These are phyloP conservation scores for Cucurbita argyrosperma DNA, from an alignment of 306 rosid genomes.

Conservation along the genomic window DNA sequence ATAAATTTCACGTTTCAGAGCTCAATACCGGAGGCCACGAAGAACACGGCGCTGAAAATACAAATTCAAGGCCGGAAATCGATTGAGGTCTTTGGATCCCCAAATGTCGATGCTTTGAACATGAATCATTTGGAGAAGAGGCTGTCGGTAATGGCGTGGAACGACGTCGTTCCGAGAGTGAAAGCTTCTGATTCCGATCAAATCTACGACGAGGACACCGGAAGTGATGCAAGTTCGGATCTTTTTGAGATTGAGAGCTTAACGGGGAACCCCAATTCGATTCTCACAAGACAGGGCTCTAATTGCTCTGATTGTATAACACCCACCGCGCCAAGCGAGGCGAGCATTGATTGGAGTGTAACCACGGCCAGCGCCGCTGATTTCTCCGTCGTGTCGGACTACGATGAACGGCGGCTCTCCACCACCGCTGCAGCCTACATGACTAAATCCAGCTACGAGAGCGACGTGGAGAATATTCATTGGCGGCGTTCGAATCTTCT, in stretches of 20 bases:
- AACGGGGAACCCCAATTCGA: conserved; percentile 32
- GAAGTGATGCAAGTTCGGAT: conserved; percentile 91
- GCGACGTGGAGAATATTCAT: conserved; percentile 20
- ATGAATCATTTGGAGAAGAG: conserved; percentile 28
- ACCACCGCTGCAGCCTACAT: conserved; percentile 2
- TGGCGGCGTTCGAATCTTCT: conserved; percentile 14
- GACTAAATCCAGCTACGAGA: conserved; percentile 19
- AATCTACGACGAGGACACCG: conserved; percentile 27
- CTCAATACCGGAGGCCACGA: not conserved
- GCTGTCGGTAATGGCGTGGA: conserved; percentile 15
- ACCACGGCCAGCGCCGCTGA: conserved; percentile 81
- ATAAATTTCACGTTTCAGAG: conserved; percentile 17
- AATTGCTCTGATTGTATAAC: conserved; percentile 37
- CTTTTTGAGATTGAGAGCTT: conserved; percentile 77
- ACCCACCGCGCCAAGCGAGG: conserved; percentile 89
- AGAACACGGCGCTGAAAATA: conserved; percentile 13
- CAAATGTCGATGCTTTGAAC: conserved; percentile 33
- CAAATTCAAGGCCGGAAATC: conserved; percentile 31
- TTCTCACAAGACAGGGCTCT: conserved; percentile 30
- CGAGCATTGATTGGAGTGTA: conserved; percentile 94
- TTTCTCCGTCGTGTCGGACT: conserved; percentile 51
- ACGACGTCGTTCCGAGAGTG: not conserved
- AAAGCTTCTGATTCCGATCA: conserved; percentile 5
- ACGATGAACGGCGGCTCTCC: conserved; percentile 40
- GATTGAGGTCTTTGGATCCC: conserved; percentile 54